Evolutionary conservation across 768 basidiomycete genomes (phyloP).

Genomic region (Podaxis sp.): DNA sequence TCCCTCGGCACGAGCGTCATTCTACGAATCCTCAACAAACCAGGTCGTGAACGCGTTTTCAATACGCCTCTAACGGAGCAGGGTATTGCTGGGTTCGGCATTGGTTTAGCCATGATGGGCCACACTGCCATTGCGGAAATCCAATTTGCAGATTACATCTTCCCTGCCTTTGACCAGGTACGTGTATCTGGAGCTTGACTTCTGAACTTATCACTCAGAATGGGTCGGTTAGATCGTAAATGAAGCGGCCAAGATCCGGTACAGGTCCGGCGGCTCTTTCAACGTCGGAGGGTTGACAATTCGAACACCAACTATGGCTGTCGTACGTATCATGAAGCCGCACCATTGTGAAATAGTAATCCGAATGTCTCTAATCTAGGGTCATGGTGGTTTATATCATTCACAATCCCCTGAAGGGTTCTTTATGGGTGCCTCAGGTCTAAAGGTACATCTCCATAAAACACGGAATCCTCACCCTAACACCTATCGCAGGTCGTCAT

Average conservation of each 20-base stretch:
- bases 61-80: conserved; percentile 93
- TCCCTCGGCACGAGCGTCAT: not conserved
- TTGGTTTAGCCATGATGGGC: conserved; percentile 90
- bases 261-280: conserved; percentile 83
- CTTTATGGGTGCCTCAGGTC: conserved; percentile 86
- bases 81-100: conserved; percentile 93
- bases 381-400: conserved; percentile 91
- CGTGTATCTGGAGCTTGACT: conserved; percentile 1
- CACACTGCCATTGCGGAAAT: conserved; percentile 95
- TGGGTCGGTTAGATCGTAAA: conserved; percentile 71
- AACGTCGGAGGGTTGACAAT: conserved; percentile 83
- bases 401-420: conserved; percentile 95
- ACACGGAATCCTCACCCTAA: not conserved
- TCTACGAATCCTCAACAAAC: conserved; percentile 9
- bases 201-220: not conserved
- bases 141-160: conserved; percentile 90
- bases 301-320: conserved; percentile 87
- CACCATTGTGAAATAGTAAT: not conserved
- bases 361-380: conserved; percentile 28
- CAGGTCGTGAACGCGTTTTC: conserved; percentile 90
- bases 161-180: conserved; percentile 93
- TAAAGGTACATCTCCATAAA: conserved; percentile 58
- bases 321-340: conserved; percentile 45
- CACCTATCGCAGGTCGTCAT: conserved; percentile 66
- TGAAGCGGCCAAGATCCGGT: conserved; percentile 92